Conservation (phyloP, 2,329 filamentous ascomycete species). For the Diaporthe citriasiana region DNA sequence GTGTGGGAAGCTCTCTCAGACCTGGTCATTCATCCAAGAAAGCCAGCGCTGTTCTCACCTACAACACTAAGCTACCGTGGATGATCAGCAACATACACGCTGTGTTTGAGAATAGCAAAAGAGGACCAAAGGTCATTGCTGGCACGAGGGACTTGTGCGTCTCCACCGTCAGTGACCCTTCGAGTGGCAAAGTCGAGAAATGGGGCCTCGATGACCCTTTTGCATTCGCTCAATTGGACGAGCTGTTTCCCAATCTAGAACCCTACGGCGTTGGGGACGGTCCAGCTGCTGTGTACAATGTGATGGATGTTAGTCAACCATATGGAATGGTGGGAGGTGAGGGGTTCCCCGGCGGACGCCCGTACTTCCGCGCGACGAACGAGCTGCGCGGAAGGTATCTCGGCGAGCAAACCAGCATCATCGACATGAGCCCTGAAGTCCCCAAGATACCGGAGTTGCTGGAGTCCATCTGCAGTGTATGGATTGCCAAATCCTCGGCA, state of each 20-base stretch:
- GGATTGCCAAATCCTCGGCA: slow-evolving; percentile 87
- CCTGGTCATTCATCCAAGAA: slow-evolving; percentile 70
- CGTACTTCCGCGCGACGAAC: slow-evolving; percentile 80
- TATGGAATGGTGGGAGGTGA: slow-evolving; percentile 89
- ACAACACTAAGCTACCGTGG: slow-evolving; percentile 86
- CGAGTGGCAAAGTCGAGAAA: slow-evolving; percentile 79
- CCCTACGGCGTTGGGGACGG: slow-evolving; percentile 86
- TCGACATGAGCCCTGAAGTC: slow-evolving; percentile 78
- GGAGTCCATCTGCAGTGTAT: slow-evolving; percentile 83
- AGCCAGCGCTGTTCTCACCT: slow-evolving; percentile 82
- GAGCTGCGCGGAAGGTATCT: slow-evolving; percentile 86
- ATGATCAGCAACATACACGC: slow-evolving; percentile 86
- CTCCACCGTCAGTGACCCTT: slow-evolving; percentile 86
- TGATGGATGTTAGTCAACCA: slow-evolving; percentile 90
- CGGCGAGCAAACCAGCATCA: slow-evolving; percentile 67
- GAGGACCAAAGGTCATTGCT: slow-evolving; percentile 84
- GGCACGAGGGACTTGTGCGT: slow-evolving; percentile 83
- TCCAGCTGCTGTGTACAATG: slow-evolving; percentile 83
- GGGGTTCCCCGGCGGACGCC: slow-evolving; percentile 85
- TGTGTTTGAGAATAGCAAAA: slow-evolving; percentile 79
- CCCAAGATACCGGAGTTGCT: slow-evolving; percentile 79
- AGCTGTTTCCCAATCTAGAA: slow-evolving; percentile 79
- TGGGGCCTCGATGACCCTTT: slow-evolving; percentile 87
- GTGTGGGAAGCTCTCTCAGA: slow-evolving; percentile 66
- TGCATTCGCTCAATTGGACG: slow-evolving; percentile 81